phyloP scores from a whole-genome alignment of 345 rosid species.

The Syzygium oleosum region DNA sequence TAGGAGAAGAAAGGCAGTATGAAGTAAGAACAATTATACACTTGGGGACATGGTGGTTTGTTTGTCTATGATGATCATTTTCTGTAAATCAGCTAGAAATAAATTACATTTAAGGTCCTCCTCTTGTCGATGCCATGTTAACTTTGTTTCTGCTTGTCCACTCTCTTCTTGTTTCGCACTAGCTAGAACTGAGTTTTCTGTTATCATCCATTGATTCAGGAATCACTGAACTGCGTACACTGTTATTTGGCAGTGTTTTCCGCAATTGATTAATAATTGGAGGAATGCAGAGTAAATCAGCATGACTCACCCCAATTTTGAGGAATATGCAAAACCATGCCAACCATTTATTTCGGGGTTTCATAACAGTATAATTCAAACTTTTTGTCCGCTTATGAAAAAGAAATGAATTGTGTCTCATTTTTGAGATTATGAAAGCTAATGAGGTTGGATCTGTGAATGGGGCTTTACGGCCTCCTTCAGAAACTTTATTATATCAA shows the following conservation, averaged over 20 bases:
- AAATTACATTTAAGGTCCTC: background rate
- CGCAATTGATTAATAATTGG: background rate
- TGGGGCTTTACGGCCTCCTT: background rate
- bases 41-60: background rate
- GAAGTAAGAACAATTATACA: background rate
- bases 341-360: no score
- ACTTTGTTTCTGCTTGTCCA: background rate
- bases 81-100: background rate
- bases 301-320: background rate
- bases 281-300: background rate
- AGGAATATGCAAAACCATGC: background rate
- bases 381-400: background rate
- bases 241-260: background rate
- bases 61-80: background rate
- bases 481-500: background rate
- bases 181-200: background rate
- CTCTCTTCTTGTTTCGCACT: background rate
- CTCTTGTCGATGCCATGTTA: background rate
- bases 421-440: background rate
- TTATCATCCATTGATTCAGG: background rate
- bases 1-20: background rate
- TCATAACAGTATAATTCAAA: background rate
- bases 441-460: background rate
- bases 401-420: background rate
- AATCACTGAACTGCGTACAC: background rate